Percentiles rank a stretch among this genome's conserved stretches.
phyloP scores from a whole-genome alignment of 208 protist genomes.

The Leishmania lainsoni region DNA sequence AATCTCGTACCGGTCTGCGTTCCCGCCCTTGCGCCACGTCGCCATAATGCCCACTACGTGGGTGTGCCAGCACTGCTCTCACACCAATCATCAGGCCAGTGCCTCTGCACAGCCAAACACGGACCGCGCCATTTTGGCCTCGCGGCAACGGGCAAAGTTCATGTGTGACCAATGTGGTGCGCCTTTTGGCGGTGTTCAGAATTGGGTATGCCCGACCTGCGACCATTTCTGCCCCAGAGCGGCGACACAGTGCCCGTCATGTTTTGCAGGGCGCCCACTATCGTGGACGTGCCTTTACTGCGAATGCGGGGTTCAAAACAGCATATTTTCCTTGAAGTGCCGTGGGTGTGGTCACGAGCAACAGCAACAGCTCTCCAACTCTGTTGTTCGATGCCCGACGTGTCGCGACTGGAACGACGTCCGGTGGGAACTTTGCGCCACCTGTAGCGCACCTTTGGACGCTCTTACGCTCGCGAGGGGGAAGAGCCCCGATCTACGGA shows the following conservation, averaged over 20 bases:
- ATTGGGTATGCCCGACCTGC: constrained; percentile 78
- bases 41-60: constrained; percentile 64
- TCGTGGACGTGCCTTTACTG: constrained; percentile 65
- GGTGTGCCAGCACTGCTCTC: constrained; percentile 57
- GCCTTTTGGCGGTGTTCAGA: constrained; percentile 61
- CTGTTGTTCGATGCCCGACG: constrained; percentile 39
- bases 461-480: not conserved
- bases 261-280: constrained; percentile 48
- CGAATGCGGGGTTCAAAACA: constrained; percentile 26
- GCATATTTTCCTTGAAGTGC: constrained; percentile 54
- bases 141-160: constrained; percentile 47
- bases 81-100: constrained; percentile 18
- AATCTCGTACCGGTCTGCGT: constrained; percentile 43
- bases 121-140: not conserved
- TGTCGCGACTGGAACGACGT: constrained; percentile 71
- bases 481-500: not conserved
- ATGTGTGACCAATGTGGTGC: constrained; percentile 46
- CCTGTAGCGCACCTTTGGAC: constrained; percentile 46
- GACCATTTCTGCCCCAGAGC: constrained; percentile 61
- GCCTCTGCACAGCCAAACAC: constrained; percentile 1
- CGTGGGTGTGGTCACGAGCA: constrained; percentile 36
- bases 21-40: constrained; percentile 65
- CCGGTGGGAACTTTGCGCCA: constrained; percentile 81
- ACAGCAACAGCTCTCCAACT: constrained; percentile 33
- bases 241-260: constrained; percentile 67